phyloP scores from a whole-genome alignment of 768 basidiomycete genomes.

The Termitomyces titanicus region DNA sequence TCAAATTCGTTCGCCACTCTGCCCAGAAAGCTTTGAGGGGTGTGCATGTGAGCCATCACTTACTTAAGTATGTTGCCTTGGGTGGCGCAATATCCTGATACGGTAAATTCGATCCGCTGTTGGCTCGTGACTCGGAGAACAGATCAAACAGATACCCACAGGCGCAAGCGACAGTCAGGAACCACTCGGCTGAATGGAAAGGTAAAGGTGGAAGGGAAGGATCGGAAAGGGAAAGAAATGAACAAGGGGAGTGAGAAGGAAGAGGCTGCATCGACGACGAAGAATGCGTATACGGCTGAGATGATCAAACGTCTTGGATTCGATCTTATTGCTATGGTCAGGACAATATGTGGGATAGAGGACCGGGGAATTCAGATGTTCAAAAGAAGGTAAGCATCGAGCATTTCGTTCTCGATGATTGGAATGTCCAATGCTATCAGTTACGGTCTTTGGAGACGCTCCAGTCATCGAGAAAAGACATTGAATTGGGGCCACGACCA shows the following conservation, averaged over 20 bases:
- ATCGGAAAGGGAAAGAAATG: constrained; percentile 10
- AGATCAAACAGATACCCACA: too few relatives aligned
- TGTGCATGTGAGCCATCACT: too few relatives aligned
- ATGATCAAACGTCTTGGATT: constrained; percentile 75
- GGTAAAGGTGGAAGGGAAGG: constrained; percentile 15
- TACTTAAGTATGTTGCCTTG: too few relatives aligned
- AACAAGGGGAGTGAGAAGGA: neutral
- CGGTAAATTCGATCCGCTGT: too few relatives aligned
- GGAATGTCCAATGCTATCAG: constrained; percentile 2
- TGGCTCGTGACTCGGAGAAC: too few relatives aligned
- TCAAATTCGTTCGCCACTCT: too few relatives aligned
- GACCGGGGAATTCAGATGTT: constrained; percentile 31
- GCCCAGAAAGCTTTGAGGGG: too few relatives aligned
- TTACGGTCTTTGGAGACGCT: constrained; percentile 42
- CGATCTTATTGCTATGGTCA: constrained; percentile 62
- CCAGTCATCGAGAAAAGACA: constrained; percentile 46
- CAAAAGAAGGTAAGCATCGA: constrained; percentile 53
- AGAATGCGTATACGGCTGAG: constrained; percentile 58
- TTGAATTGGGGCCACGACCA: constrained; percentile 59
- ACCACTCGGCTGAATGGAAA: too few relatives aligned
- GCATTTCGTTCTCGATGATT: neutral
- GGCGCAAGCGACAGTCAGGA: too few relatives aligned
- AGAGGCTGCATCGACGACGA: constrained; percentile 19
- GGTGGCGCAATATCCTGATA: too few relatives aligned
- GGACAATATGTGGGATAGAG: constrained; percentile 43